These are phyloP conservation scores for Jaltomata sinuosa DNA, from an alignment of 257 asterid species.

Conservation along the genomic window DNA sequence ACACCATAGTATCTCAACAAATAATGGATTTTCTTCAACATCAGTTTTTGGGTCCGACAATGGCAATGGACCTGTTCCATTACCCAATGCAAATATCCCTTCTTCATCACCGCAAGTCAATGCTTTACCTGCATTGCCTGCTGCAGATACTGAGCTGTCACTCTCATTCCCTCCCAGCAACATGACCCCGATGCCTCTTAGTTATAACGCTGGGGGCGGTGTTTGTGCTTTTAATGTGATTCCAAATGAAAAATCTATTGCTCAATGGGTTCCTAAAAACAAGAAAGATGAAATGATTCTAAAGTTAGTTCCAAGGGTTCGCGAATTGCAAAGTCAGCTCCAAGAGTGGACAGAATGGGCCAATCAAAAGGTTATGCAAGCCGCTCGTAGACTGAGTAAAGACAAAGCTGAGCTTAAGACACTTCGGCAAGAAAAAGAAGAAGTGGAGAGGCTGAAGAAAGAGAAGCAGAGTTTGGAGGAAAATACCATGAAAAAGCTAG, in stretches of 20 bases:
- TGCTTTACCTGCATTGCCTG: slow-evolving; percentile 36
- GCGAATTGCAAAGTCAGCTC: slow-evolving; percentile 72
- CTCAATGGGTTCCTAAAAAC: slow-evolving; percentile 51
- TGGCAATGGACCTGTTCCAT: slow-evolving; percentile 19
- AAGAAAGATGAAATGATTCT: slow-evolving; percentile 76
- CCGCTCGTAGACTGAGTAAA: slow-evolving; percentile 78
- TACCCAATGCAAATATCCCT: slow-evolving; percentile 29
- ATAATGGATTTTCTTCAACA: slow-evolving; percentile 32
- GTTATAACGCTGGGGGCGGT: slow-evolving; percentile 29
- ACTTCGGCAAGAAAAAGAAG: slow-evolving; percentile 88
- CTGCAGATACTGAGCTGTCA: slow-evolving; percentile 83
- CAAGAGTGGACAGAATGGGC: slow-evolving; percentile 99
- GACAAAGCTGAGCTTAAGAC: slow-evolving; percentile 87
- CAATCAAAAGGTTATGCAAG: slow-evolving; percentile 97
- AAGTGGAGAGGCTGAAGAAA: slow-evolving; percentile 77
- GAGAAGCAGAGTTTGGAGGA: slow-evolving; percentile 72
- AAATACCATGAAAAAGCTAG: slow-evolving; percentile 65
- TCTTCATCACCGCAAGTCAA: slow-evolving; percentile 20
- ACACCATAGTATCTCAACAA: slow-evolving; percentile 31
- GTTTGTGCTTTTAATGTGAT: slow-evolving; percentile 23
- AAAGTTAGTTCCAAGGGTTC: slow-evolving; percentile 65
- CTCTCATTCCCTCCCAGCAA: slow-evolving; percentile 62
- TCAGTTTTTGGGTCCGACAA: slow-evolving; percentile 40
- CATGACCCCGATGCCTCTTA: slow-evolving; percentile 45
- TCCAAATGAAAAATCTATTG: slow-evolving; percentile 28